Evolutionary conservation across 768 basidiomycete species (phyloP).

Genomic region (Coprinopsis strossmayeri): DNA sequence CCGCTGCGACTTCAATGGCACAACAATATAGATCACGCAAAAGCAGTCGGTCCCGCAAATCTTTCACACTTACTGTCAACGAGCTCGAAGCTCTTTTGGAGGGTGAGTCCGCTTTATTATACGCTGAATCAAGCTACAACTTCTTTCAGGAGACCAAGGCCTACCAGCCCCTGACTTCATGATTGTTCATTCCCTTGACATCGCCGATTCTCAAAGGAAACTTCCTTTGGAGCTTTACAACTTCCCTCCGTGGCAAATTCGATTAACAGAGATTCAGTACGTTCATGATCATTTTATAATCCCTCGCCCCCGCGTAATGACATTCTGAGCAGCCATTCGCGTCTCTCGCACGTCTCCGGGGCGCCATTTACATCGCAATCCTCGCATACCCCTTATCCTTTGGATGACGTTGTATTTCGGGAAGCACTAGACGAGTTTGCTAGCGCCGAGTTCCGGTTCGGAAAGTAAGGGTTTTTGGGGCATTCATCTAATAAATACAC

Average conservation of each 20-base stretch:
- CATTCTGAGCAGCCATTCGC: background rate
- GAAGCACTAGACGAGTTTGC: slow-evolving; percentile 70
- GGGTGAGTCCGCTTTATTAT: slow-evolving; percentile 32
- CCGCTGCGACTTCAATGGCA: slow-evolving; percentile 42
- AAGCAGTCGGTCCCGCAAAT: slow-evolving; percentile 15
- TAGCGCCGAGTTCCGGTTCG: slow-evolving; percentile 70
- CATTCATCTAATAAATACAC: background rate
- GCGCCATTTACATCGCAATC: background rate
- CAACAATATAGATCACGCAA: slow-evolving; percentile 19
- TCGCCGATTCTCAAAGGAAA: slow-evolving; percentile 23
- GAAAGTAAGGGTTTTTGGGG: slow-evolving; percentile 39
- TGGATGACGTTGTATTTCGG: slow-evolving; percentile 56
- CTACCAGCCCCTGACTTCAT: slow-evolving; percentile 70
- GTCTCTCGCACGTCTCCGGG: background rate
- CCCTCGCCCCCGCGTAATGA: background rate
- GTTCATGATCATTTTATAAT: slow-evolving; percentile 17
- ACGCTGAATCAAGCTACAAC: slow-evolving; percentile 1
- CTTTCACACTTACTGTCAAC: slow-evolving; percentile 35
- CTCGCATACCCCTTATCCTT: slow-evolving; percentile 12
- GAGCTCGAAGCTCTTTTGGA: slow-evolving; percentile 48
- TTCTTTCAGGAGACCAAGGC: slow-evolving; percentile 37
- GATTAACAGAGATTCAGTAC: slow-evolving; percentile 75
- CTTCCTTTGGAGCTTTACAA: slow-evolving; percentile 61
- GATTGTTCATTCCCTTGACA: slow-evolving; percentile 58
- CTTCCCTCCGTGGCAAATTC: slow-evolving; percentile 84